Percentiles rank a stretch among this genome's conserved stretches.
Evolutionary conservation across 179 eudicot species (phyloP).

Genomic region (Heliamphora pulchella): DNA sequence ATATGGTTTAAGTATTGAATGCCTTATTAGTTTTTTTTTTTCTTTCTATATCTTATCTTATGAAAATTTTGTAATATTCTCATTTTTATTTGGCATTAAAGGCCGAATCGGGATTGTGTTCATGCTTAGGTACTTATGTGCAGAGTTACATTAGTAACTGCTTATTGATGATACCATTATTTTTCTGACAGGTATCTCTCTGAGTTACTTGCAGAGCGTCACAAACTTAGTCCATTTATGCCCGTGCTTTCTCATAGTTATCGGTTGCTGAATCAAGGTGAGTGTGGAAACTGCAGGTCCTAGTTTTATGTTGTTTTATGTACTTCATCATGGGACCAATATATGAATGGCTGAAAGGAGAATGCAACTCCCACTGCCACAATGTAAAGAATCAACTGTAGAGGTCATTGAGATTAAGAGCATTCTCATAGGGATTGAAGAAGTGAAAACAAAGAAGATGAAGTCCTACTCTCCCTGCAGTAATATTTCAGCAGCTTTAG

Average conservation of each 20-base stretch:
- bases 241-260: constrained; percentile 69
- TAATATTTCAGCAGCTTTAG: background rate
- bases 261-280: constrained; percentile 85
- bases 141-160: background rate
- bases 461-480: background rate
- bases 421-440: background rate
- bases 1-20: background rate
- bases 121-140: background rate
- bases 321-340: background rate
- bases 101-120: background rate
- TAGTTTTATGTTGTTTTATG: constrained; percentile 5
- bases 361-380: background rate
- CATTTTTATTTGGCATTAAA: background rate
- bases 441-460: background rate
- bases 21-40: background rate
- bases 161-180: constrained; percentile 5
- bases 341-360: background rate
- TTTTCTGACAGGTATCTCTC: constrained; percentile 59
- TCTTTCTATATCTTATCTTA: background rate
- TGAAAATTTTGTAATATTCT: background rate
- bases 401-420: background rate
- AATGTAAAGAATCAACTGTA: background rate
- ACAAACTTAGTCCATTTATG: constrained; percentile 75
- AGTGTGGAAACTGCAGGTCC: constrained; percentile 21
- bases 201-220: constrained; percentile 78